Percentiles rank a stretch among this genome's conserved stretches.
Conservation (phyloP, 345 rosid species). For the Lagerstroemia speciosa region DNA sequence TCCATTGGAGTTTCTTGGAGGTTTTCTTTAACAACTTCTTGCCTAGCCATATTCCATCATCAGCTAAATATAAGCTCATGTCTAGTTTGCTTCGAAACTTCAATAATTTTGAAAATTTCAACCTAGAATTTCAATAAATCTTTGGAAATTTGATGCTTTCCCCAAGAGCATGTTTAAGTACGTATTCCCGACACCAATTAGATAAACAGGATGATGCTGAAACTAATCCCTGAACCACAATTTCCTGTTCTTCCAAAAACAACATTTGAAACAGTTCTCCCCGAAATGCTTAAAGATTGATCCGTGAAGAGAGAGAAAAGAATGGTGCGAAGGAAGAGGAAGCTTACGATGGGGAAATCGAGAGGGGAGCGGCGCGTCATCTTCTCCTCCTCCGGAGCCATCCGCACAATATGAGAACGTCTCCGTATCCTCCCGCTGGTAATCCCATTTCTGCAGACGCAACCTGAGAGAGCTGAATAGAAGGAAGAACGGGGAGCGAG, state of each 20-base stretch:
- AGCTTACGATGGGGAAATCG: slow-evolving; percentile 16
- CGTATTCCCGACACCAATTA: too few relatives aligned
- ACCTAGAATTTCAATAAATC: background rate
- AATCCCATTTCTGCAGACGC: background rate
- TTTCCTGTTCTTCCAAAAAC: too few relatives aligned
- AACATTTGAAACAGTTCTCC: too few relatives aligned
- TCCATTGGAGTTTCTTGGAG: background rate
- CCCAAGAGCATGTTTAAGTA: background rate
- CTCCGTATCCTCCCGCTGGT: background rate
- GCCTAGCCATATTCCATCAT: background rate
- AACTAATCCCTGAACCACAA: too few relatives aligned
- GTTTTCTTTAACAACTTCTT: background rate
- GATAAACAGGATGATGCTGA: too few relatives aligned
- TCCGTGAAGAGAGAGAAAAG: background rate
- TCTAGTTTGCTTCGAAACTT: background rate
- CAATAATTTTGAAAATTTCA: too few relatives aligned
- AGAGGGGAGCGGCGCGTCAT: slow-evolving; percentile 36
- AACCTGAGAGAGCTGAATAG: background rate
- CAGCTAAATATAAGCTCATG: background rate
- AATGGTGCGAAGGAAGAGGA: background rate
- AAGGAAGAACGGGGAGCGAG: background rate
- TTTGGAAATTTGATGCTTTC: background rate
- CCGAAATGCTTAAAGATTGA: background rate
- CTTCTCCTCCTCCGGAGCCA: slow-evolving; percentile 43
- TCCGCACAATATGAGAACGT: slow-evolving; percentile 21